Base-by-base conservation (phyloP, 805 yeast genomes). In the Candida taoyuanica region DNA sequence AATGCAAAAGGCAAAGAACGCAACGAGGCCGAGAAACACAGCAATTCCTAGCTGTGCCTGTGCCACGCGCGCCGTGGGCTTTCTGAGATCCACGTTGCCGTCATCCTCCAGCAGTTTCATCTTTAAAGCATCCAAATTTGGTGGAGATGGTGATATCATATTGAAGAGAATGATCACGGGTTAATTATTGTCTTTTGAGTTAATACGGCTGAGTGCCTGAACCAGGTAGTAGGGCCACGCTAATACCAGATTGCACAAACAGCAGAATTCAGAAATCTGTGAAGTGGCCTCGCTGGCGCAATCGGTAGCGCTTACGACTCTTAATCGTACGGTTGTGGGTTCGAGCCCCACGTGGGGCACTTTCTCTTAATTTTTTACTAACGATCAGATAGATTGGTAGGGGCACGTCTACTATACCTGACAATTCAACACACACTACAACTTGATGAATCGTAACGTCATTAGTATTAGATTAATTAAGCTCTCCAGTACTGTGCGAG, bases 401-500 rank as follows among this genome's bases (percentile, higher is more conserved):
- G n/a, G n/a, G n/a, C n/a, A n/a, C n/a, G n/a, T n/a, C n/a, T n/a
- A n/a, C n/a, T n/a, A n/a, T n/a, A n/a, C n/a, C n/a, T 33, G 11
- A 21, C 17, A 7, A 11, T 17, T 17, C 5, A 7, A 15, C 14
- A 18, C 17, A 30, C 17, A n/a, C 29, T 26, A 26, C 29, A 7
- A 21, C 24, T 21, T 21, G 11, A 11, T 21, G 24, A 11, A 11
- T 11, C 11, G 11, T 31, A 17, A 29, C n/a, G n/a, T n/a, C n/a
- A n/a, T n/a, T n/a, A n/a, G n/a, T n/a, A n/a, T n/a, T n/a, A n/a
- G n/a, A n/a, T n/a, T n/a, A n/a, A n/a, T 40, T 38, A 91, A 0
- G 97, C 88, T 44, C 98, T 68, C 98, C 98, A 94, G 57, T 93
- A 93, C 57, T 93, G 99, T 0, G 99, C 97, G 57, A 93, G 71